Conservation (phyloP, 768 basidiomycete species). For the Leccinum uliginosum region DNA sequence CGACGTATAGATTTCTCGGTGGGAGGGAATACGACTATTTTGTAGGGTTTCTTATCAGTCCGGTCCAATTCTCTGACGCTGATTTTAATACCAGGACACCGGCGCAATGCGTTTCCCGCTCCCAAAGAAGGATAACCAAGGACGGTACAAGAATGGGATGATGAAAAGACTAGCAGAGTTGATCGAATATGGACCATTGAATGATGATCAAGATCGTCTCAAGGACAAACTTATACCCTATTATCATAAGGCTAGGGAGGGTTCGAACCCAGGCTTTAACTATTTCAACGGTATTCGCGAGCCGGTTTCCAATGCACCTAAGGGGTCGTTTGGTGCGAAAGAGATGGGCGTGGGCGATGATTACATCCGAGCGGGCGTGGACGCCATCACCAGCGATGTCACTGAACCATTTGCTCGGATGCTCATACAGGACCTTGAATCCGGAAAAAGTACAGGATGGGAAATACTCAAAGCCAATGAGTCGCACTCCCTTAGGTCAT, state of each 20-base stretch:
- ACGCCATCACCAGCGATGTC: conserved; percentile 13
- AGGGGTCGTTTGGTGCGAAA: conserved; percentile 3
- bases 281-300: conserved; percentile 9
- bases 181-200: conserved; percentile 25
- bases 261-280: conserved; percentile 5
- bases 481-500: conserved; percentile 22
- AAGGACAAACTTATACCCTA: conserved; percentile 21
- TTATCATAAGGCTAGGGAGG: conserved; percentile 10
- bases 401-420: conserved; percentile 15
- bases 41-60: conserved; percentile 7
- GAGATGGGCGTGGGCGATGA: conserved; percentile 6
- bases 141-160: conserved; percentile 15
- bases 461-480: conserved; percentile 24
- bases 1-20: conserved; percentile 37
- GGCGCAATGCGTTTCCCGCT: conserved; percentile 39
- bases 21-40: conserved; percentile 33
- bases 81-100: conserved; percentile 19
- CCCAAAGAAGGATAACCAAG: conserved; percentile 11
- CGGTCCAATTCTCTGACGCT: neutral
- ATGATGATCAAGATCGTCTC: conserved; percentile 11
- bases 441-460: conserved; percentile 21
- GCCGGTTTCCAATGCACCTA: neutral
- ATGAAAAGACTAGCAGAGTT: conserved; percentile 33
- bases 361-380: conserved; percentile 16
- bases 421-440: conserved; percentile 19